Conservation (phyloP, 2,329 filamentous ascomycete genomes). For the Penicillium sumatraense region DNA sequence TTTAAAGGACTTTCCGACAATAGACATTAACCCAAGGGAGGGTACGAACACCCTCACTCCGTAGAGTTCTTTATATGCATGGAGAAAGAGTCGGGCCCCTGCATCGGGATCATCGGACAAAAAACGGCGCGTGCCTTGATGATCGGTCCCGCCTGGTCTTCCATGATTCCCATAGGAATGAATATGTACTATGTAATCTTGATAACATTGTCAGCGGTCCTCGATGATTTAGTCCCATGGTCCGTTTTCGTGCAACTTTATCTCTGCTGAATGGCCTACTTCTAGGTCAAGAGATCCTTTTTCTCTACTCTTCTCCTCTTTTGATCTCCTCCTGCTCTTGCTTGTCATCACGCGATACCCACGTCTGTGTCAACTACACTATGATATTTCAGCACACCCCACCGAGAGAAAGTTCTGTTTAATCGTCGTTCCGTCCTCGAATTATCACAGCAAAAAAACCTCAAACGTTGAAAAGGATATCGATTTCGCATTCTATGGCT, state of each 20-base stretch:
- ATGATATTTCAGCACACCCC: slow-evolving; percentile 29
- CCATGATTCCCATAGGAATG: no score
- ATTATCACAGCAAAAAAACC: no score
- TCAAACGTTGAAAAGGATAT: neutral
- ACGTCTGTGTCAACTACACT: slow-evolving; percentile 24
- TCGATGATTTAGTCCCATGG: slow-evolving; percentile 38
- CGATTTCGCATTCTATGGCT: slow-evolving; percentile 22
- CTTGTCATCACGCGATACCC: slow-evolving; percentile 32
- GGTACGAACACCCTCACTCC: no score
- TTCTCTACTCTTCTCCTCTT: slow-evolving; percentile 7
- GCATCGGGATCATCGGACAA: slow-evolving; percentile 28
- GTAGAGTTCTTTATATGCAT: neutral
- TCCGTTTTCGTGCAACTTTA: slow-evolving; percentile 33
- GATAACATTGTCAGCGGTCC: slow-evolving; percentile 31
- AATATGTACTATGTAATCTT: slow-evolving; percentile 38
- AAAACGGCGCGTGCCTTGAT: slow-evolving; percentile 16
- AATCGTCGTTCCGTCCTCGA: slow-evolving; percentile 19
- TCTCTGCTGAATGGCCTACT: slow-evolving; percentile 24
- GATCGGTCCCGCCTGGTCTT: slow-evolving; percentile 14
- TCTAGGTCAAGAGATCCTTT: slow-evolving; percentile 36
- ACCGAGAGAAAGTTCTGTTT: slow-evolving; percentile 14
- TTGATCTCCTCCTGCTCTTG: slow-evolving; percentile 9
- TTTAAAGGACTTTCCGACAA: slow-evolving; percentile 16
- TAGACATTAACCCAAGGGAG: slow-evolving; percentile 5
- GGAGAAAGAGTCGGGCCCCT: neutral